Evolutionary conservation across 495 filamentous ascomycete species (phyloP).

Genomic region (Aspergillus saccharolyticus): DNA sequence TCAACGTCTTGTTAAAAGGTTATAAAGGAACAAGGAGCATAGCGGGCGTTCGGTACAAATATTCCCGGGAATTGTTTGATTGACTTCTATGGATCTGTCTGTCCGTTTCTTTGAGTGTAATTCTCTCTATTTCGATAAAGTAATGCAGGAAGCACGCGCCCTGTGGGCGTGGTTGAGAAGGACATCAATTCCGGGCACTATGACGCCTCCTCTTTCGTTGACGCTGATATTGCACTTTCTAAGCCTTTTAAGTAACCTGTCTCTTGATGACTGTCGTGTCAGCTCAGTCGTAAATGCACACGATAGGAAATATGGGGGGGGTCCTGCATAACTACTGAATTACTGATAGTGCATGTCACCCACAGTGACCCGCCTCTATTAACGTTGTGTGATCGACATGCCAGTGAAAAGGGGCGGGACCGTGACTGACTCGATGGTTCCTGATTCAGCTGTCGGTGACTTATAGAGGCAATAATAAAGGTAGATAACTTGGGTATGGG

Average conservation of each 20-base stretch:
- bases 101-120: background rate
- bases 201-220: background rate
- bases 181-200: background rate
- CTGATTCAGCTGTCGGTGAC: background rate
- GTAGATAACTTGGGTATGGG: background rate
- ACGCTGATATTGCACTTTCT: background rate
- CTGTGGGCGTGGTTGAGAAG: background rate
- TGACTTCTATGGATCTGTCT: background rate
- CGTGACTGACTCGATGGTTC: background rate
- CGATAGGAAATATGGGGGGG: background rate
- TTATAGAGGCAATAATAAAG: background rate
- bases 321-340: too few relatives aligned
- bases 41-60: constrained; percentile 10
- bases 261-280: background rate
- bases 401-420: background rate
- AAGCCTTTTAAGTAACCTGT: background rate
- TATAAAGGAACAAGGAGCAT: constrained; percentile 8
- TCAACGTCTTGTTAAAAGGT: background rate
- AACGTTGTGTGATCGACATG: background rate
- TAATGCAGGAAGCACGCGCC: background rate
- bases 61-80: background rate
- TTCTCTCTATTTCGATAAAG: background rate
- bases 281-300: background rate
- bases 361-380: too few relatives aligned
- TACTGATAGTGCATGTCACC: too few relatives aligned